Evolutionary conservation across 495 filamentous ascomycete species (phyloP).

Genomic region (Aspergillus homomorphus): DNA sequence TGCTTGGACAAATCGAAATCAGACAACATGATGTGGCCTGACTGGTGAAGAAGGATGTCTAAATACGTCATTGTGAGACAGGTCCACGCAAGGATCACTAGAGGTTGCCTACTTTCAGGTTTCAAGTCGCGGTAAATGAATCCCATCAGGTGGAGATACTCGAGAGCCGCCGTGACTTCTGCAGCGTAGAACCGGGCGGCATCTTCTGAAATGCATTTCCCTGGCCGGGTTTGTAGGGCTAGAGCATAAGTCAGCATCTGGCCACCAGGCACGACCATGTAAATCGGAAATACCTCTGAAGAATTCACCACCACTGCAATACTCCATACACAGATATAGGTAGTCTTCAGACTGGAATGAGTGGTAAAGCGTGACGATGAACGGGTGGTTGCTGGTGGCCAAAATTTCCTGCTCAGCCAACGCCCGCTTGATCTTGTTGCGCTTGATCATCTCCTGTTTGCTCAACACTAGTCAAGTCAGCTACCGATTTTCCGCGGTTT

Average conservation of each 20-base stretch:
- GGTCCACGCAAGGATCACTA: not conserved
- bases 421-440: constrained; percentile 99
- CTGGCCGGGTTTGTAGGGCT: constrained; percentile 93
- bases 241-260: not conserved
- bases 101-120: constrained; percentile 71
- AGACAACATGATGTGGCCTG: constrained; percentile 98
- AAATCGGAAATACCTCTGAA: constrained; percentile 62
- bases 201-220: constrained; percentile 95
- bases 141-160: constrained; percentile 98
- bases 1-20: constrained; percentile 99
- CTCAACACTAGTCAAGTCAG: constrained; percentile 68
- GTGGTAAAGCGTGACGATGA: constrained; percentile 97
- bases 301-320: constrained; percentile 97
- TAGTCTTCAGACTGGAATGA: constrained; percentile 99
- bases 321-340: constrained; percentile 98
- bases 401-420: constrained; percentile 97
- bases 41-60: constrained; percentile 98
- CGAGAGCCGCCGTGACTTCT: constrained; percentile 94
- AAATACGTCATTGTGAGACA: constrained; percentile 10
- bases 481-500: not conserved
- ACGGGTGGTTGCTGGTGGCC: constrained; percentile 97
- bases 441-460: constrained; percentile 99
- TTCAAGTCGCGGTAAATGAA: constrained; percentile 99
- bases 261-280: not conserved
- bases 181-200: constrained; percentile 97